Base-by-base conservation (phyloP, 2,329 filamentous ascomycete genomes). In the Coniochaeta prunicola region DNA sequence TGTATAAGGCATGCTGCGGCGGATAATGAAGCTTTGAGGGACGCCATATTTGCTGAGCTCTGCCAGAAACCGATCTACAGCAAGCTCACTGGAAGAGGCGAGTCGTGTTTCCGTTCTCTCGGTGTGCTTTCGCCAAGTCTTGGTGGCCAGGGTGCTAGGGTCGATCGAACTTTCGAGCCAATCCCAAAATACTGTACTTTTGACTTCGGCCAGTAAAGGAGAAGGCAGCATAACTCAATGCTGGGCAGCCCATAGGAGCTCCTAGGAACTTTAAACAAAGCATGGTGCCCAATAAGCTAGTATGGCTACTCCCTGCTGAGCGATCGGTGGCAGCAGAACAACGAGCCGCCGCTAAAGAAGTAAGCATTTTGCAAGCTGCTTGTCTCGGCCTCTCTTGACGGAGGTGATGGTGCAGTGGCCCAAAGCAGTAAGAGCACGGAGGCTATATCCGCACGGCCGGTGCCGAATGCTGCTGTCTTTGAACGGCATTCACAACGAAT, bases 1-100 rank as follows among this genome's bases (percentile, higher is more conserved):
- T 57, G 61, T 57, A 61, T 24, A 9, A 60, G 58, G 50, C 36
- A 63, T 38, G 62, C 45, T 30, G 63, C 48, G 21, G 62, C 63
- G 57, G 60, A 56, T 17, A 60, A 30, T n/a, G 58, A 56, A 34
- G 54, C 54, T 31, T 33, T 61, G 59, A 62, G 57, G 17, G 56
- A 54, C 34, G 59, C 54, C 61, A 63, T 64, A 5, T 30, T 13
- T 30, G 45, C 2, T 2, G 24, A 30, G 13, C 24, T 50, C 8
- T 30, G 2, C 8, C 13, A 26, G 12, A 50, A 26, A 30, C 40
- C 19, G 4, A 19, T n/a, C 12, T 19, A 45, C n/a, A 15, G 24
- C 40, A 5, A 24, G 5, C 40, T 24, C 17, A 4, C n/a, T 10
- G 3, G 24, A 19, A 45, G 40, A 45, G 12, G 15, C 19, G 36